phyloP scores from a whole-genome alignment of 2,329 filamentous ascomycete genomes.

The Fusarium coicis region DNA sequence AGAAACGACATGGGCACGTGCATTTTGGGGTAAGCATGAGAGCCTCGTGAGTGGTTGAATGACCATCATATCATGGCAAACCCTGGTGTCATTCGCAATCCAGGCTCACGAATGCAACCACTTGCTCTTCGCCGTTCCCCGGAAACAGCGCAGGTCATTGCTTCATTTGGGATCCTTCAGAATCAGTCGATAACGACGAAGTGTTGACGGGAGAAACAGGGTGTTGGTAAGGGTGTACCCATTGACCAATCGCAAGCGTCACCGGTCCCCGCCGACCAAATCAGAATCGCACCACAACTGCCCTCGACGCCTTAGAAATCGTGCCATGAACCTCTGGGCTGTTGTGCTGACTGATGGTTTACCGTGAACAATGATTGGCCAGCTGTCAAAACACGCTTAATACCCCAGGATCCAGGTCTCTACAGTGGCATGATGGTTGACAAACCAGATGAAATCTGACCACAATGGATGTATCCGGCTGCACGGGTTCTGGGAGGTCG shows the following conservation, averaged over 20 bases:
- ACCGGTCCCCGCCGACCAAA: constrained; percentile 42
- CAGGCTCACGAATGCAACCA: constrained; percentile 10
- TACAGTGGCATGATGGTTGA: constrained; percentile 41
- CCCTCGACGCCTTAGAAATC: constrained; percentile 35
- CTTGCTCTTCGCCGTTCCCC: constrained; percentile 19
- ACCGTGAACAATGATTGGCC: constrained; percentile 25
- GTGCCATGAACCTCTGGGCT: constrained; percentile 37
- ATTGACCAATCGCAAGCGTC: constrained; percentile 38
- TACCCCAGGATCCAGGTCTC: constrained; percentile 30
- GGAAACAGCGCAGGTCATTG: constrained; percentile 14
- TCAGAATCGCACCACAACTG: constrained; percentile 43
- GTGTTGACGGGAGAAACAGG: constrained; percentile 43
- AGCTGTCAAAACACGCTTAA: constrained; percentile 1
- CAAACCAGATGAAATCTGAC: constrained; percentile 44
- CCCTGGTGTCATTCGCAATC: background rate
- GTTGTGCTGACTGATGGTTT: constrained; percentile 38
- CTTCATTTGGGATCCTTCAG: constrained; percentile 22
- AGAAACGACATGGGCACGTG: constrained; percentile 15
- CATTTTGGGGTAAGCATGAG: constrained; percentile 25
- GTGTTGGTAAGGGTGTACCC: background rate
- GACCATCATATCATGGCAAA: constrained; percentile 34
- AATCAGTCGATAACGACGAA: constrained; percentile 37
- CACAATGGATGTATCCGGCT: constrained; percentile 41
- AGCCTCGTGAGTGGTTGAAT: constrained; percentile 30
- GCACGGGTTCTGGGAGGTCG: constrained; percentile 38